Evolutionary conservation across 2,329 filamentous ascomycete species (phyloP).

Genomic region (Diaporthe humulicola): DNA sequence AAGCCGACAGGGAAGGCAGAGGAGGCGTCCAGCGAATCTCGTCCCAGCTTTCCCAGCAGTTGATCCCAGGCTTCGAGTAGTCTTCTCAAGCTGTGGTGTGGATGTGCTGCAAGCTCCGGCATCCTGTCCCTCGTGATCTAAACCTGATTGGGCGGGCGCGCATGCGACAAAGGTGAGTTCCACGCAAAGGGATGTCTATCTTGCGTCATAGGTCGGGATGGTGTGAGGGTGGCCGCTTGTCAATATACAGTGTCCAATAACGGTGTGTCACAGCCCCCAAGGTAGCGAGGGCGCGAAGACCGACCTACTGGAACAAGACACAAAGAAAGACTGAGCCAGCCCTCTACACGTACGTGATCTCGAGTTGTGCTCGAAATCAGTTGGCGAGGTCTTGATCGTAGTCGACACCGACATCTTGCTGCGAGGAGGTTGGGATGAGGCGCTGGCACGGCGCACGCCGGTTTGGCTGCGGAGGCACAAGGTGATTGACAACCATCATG

Average conservation of each 20-base stretch:
- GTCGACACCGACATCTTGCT: neutral
- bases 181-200: slow-evolving; percentile 18
- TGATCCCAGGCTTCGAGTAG: slow-evolving; percentile 16
- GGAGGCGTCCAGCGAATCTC: slow-evolving; percentile 6
- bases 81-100: slow-evolving; percentile 1
- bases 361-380: neutral
- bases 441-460: slow-evolving; percentile 6
- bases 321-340: neutral
- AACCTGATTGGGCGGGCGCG: slow-evolving; percentile 27
- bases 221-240: slow-evolving; percentile 1
- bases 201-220: slow-evolving; percentile 40
- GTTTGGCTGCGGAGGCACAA: neutral
- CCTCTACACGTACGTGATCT: neutral
- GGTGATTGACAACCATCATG: slow-evolving; percentile 26
- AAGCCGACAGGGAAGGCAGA: slow-evolving; percentile 3
- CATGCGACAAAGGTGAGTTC: slow-evolving; percentile 10
- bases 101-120: slow-evolving; percentile 12
- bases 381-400: neutral
- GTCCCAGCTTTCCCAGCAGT: neutral
- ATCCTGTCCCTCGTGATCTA: slow-evolving; percentile 16
- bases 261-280: neutral
- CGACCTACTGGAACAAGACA: neutral
- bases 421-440: neutral
- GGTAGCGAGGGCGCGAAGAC: neutral
- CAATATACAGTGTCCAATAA: neutral